A percentile compares a stretch with the other conserved stretches of the same genome.
Conservation (phyloP, 2,329 filamentous ascomycete species). For the Sclerotinia subarctica region DNA sequence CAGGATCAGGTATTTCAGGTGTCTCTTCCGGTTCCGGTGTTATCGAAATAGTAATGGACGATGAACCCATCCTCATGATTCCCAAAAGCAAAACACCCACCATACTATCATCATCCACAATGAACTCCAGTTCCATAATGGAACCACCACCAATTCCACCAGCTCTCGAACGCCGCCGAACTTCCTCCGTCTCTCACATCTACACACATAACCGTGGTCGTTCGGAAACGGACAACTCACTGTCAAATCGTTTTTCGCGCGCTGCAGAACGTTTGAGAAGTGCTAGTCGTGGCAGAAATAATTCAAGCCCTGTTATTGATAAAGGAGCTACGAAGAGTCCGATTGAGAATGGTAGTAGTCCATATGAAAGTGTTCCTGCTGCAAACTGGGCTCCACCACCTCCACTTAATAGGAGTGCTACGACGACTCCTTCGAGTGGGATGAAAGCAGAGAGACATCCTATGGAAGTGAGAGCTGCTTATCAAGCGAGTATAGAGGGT, state of each 20-base stretch:
- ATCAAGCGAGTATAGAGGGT: slow-evolving; percentile 33
- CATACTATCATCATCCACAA: neutral
- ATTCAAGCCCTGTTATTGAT: slow-evolving; percentile 26
- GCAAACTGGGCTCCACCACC: slow-evolving; percentile 25
- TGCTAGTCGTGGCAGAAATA: slow-evolving; percentile 53
- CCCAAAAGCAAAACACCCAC: slow-evolving; percentile 15
- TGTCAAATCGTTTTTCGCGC: slow-evolving; percentile 54
- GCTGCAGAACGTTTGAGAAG: slow-evolving; percentile 60
- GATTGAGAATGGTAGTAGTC: slow-evolving; percentile 30
- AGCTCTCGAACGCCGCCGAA: slow-evolving; percentile 40
- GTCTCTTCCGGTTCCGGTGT: slow-evolving; percentile 50
- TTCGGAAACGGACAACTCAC: slow-evolving; percentile 51
- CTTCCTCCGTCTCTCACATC: slow-evolving; percentile 32
- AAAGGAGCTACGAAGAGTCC: slow-evolving; percentile 30
- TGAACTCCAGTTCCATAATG: slow-evolving; percentile 8
- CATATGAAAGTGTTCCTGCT: slow-evolving; percentile 37
- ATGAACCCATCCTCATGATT: slow-evolving; percentile 28
- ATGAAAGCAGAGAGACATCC: slow-evolving; percentile 35
- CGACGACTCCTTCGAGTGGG: slow-evolving; percentile 19
- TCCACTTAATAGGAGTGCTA: slow-evolving; percentile 21
- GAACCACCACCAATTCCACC: slow-evolving; percentile 38
- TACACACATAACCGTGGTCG: slow-evolving; percentile 53
- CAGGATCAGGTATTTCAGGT: slow-evolving; percentile 36
- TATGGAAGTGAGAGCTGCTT: slow-evolving; percentile 36
- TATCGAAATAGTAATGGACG: slow-evolving; percentile 65